Percentiles rank a stretch among this genome's conserved stretches.
Conservation (phyloP, 1,284 basidiomycete genomes). For the Malassezia furfur region DNA sequence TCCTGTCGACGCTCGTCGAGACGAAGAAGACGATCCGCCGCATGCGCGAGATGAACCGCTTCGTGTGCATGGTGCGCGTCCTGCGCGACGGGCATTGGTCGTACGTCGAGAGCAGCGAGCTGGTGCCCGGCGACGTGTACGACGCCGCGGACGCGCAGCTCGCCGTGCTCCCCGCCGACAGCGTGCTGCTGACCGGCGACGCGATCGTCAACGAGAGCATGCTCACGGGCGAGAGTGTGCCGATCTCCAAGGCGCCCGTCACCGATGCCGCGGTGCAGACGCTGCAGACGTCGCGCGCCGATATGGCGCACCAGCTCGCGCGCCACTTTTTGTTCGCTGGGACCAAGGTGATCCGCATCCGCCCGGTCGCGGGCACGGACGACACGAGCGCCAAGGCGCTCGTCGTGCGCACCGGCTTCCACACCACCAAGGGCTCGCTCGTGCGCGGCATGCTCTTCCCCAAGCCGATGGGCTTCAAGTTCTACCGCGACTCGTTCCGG, state of each 20-base stretch:
- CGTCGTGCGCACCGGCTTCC: slow-evolving; percentile 88
- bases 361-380: slow-evolving; percentile 51
- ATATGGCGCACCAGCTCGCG: slow-evolving; percentile 62
- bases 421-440: slow-evolving; percentile 92
- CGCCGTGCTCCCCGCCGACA: slow-evolving; percentile 74
- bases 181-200: slow-evolving; percentile 84
- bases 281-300: slow-evolving; percentile 28
- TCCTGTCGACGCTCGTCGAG: slow-evolving; percentile 78
- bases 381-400: slow-evolving; percentile 62
- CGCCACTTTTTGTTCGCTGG: slow-evolving; percentile 86
- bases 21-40: slow-evolving; percentile 76
- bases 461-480: slow-evolving; percentile 85
- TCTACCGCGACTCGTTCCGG: slow-evolving; percentile 91
- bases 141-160: slow-evolving; percentile 72
- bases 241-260: slow-evolving; percentile 73
- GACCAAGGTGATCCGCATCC: slow-evolving; percentile 82
- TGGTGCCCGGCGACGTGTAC: slow-evolving; percentile 88
- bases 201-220: slow-evolving; percentile 98
- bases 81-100: slow-evolving; percentile 57
- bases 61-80: slow-evolving; percentile 69
- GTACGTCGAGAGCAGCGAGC: slow-evolving; percentile 61
- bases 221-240: slow-evolving; percentile 92
- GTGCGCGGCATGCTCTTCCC: slow-evolving; percentile 97
- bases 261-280: slow-evolving; percentile 26
- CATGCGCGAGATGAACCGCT: slow-evolving; percentile 94